Evolutionary conservation across 1,139 yeast genomes (phyloP).

Genomic region (Yamadazyma atmosphaerica): DNA sequence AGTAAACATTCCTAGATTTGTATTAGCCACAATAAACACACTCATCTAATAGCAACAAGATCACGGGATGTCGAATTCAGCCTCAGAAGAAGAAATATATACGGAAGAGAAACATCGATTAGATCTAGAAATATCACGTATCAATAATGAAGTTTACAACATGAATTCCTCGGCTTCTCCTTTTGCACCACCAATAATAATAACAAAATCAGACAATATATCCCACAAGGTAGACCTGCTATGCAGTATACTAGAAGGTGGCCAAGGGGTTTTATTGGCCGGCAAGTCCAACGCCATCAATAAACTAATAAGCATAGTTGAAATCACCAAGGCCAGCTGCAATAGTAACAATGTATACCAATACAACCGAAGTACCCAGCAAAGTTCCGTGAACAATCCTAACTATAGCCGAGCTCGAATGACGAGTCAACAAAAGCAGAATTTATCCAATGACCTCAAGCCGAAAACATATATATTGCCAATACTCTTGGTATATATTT

Average conservation of each 20-base stretch:
- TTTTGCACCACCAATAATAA: conserved; percentile 8
- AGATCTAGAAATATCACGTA: conserved; percentile 1
- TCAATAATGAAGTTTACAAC: background rate
- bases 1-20: too few species aligned
- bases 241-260: background rate
- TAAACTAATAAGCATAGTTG: conserved; percentile 15
- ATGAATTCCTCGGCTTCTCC: too few species aligned
- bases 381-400: conserved; percentile 11
- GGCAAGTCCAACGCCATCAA: conserved; percentile 12
- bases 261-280: conserved; percentile 6
- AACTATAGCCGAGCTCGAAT: conserved; percentile 6
- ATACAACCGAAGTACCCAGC: conserved; percentile 15
- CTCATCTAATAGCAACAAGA: too few species aligned
- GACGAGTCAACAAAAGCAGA: conserved; percentile 6
- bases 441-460: conserved; percentile 5
- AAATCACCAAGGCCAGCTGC: conserved; percentile 13
- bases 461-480: conserved; percentile 12
- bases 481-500: conserved; percentile 13
- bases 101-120: conserved; percentile 4
- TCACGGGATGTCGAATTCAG: background rate
- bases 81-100: conserved; percentile 1
- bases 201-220: conserved; percentile 14
- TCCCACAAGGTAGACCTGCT: conserved; percentile 8
- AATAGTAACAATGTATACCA: conserved; percentile 7
- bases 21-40: too few species aligned